Base-by-base conservation (phyloP, 495 filamentous ascomycete species). In the Darksidea phi region DNA sequence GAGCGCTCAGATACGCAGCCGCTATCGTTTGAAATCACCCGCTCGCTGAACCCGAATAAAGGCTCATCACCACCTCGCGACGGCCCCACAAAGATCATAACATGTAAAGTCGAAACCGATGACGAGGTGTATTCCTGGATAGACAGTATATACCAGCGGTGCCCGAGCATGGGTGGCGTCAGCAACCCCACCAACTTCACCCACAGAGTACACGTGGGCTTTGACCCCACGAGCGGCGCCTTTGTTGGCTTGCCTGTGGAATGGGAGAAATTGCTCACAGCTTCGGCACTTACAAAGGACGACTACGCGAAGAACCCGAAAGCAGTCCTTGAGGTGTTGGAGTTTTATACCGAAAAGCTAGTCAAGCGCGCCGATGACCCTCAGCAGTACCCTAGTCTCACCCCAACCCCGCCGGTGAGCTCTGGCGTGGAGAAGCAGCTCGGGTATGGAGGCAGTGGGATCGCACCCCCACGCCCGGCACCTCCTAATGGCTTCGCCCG, bases 81-180 rank as follows among this genome's bases (percentile, higher is more conserved):
- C 68, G 85, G 88, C 32, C 81, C 88, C 2, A 85, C 86, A 32
- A 89, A 88, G 67, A 88, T 86, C 10, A 79, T 96, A 38, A 88
- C 90, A 24, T 91, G 95, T 64, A 89, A 88, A 70, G 88, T 97
- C 63, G 95, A 95, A 70, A 86, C 83, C 20, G 95, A 97, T 62
- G 92, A 95, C 65, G 94, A 98, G 64, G 84, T 97, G 36, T 98
- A 98, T 71, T 90, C 95, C 52, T 98, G 94, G 94, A 95, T 96
- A 58, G 94, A 98, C 72, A 88, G 89, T 72, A 94, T 98, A 63
- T 97, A 96, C 71, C 89, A 90, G 59, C 87, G 94, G 60, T 97
- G 91, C 71, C 94, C 94, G 1, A 93, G 90, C 48, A 96, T 96
- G 90, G 91, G 94, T 47, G 94, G 94, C 59, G 95, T 98, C 8